Evolutionary conservation across 139 green algal genomes (phyloP).

Genomic region (Coelastrella sp.): DNA sequence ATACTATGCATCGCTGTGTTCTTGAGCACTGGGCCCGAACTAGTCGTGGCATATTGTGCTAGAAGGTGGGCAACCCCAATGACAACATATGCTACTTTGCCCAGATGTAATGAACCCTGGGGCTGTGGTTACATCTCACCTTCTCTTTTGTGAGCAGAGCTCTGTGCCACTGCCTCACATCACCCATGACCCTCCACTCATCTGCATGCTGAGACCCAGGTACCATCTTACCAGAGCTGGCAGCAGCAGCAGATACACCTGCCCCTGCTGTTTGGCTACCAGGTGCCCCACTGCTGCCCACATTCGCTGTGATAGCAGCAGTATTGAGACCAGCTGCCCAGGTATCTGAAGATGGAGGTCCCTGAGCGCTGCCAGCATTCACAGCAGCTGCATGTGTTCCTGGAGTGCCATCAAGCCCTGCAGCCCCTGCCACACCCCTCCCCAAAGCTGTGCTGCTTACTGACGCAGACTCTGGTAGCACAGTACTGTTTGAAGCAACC

Average conservation of each 20-base stretch:
- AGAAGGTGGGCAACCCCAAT: no score
- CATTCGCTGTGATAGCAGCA: constrained; percentile 8
- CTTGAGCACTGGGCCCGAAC: no score
- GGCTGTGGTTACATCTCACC: constrained; percentile 27
- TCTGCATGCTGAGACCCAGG: constrained; percentile 43
- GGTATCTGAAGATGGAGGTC: background rate
- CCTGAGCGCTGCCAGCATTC: background rate
- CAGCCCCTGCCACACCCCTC: background rate
- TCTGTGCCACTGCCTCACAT: constrained; percentile 58
- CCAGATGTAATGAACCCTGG: no score
- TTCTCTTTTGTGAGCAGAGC: constrained; percentile 59
- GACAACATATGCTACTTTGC: no score
- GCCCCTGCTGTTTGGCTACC: background rate
- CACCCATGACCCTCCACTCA: constrained; percentile 49
- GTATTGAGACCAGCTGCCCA: background rate
- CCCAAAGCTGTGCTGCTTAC: constrained; percentile 1
- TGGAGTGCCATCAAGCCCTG: background rate
- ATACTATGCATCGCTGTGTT: no score
- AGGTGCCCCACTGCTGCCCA: background rate
- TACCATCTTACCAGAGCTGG: background rate
- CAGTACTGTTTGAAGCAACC: no score
- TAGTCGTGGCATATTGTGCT: no score
- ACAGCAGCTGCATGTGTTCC: background rate
- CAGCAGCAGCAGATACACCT: constrained; percentile 11
- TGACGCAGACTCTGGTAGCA: no score